These are phyloP conservation scores for Fraxinus greggii DNA, from an alignment of 305 asterid species.

Conservation along the genomic window DNA sequence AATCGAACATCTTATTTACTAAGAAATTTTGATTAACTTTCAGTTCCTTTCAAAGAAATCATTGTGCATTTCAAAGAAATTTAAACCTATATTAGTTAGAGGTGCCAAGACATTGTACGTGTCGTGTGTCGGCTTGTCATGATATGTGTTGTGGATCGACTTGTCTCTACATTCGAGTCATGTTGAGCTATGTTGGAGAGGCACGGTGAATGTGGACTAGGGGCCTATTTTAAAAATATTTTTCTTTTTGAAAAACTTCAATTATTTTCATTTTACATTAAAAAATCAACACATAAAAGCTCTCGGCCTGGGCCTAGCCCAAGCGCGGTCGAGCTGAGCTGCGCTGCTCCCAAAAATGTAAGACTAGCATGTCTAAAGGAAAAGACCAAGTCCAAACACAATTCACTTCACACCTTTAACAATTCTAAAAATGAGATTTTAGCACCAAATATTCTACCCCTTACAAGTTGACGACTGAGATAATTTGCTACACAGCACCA, in stretches of 20 bases:
- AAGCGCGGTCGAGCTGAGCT: neutral
- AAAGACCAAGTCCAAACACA: neutral
- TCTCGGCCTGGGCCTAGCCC: neutral
- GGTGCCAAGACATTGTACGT: neutral
- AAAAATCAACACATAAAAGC: too few relatives aligned
- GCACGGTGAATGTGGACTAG: neutral
- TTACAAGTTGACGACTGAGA: neutral
- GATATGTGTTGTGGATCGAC: neutral
- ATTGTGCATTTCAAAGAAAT: neutral
- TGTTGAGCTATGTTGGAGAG: neutral
- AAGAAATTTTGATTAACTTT: neutral
- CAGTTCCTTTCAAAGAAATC: neutral
- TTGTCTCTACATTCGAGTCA: neutral
- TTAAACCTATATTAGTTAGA: neutral
- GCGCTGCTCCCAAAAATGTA: neutral
- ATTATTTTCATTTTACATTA: neutral
- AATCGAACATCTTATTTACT: neutral
- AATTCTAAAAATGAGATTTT: neutral
- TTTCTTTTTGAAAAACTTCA: neutral
- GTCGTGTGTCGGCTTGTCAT: neutral
- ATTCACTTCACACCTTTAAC: neutral
- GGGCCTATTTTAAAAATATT: too few relatives aligned
- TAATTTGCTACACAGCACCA: neutral
- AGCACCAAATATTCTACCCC: neutral
- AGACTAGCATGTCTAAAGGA: neutral